Base-by-base conservation (phyloP, 2,329 filamentous ascomycete species). In the Cylindrodendrum hubeiense region DNA sequence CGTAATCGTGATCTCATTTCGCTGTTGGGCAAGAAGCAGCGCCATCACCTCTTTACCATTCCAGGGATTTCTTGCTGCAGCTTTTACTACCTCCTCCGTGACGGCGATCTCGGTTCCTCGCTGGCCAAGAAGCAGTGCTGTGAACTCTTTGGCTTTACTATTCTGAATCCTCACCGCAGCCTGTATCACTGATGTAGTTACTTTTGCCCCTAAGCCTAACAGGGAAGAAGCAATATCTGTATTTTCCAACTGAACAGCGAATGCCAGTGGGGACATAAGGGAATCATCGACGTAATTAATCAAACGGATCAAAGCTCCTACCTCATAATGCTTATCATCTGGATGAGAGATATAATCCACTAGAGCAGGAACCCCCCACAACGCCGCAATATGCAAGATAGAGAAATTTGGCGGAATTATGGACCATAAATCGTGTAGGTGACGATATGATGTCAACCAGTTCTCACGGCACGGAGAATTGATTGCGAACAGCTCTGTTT, bases 361-460 rank as follows among this genome's bases (percentile, higher is more conserved):
- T 22, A 56, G 24, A 46, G 24, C 26, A 2, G 28, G 24, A 33
- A 56, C 13, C 22, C 53, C 53, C 41, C 39, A 56, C 26, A 4
- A 17, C 34, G 26, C 53, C 34, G 41, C 53, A 7, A 56, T 12
- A 24, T 56, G 51, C 15, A 44, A 56, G 34, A 56, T 47, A 24
- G 53, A 56, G 53, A 46, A 56, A 22, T 46, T 17, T 10, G 34
- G 24, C 33, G n/a, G 26, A 49, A 57, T 49, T n/a, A 12, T 33
- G n/a, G n/a, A 4, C 12, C 15, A 44, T 26, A 44, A 1, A 5
- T 5, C 7, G 5, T 9, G 24, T 30, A 44, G 22, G n/a, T 4
- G 22, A 44, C 37, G 24, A 44, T 44, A 21, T 24, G 12, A 49
- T 49, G 13, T 19, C 19, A 57, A 21, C 54, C 28, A 57, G 33